Evolutionary conservation across 2,329 filamentous ascomycete species (phyloP).

Genomic region (Trichoderma pleuroti): DNA sequence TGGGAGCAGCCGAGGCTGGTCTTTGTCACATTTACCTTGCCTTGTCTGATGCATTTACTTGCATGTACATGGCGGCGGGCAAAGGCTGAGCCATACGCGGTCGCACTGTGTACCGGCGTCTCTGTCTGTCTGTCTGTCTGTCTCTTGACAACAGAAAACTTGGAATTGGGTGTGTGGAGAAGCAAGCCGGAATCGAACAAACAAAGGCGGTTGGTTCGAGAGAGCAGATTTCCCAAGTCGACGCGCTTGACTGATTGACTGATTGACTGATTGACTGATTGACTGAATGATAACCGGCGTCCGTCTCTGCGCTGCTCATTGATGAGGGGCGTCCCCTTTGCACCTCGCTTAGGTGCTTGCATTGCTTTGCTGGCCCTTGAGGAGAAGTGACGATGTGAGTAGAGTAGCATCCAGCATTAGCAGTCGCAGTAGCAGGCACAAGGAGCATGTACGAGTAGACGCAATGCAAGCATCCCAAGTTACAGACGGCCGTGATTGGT

Average conservation of each 20-base stretch:
- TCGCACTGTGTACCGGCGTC: not conserved
- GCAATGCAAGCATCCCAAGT: not conserved
- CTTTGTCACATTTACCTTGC: not conserved
- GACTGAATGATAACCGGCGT: not conserved
- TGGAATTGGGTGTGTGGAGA: not conserved
- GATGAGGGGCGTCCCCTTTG: too few relatives aligned
- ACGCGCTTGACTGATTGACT: too few relatives aligned
- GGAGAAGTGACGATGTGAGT: not conserved
- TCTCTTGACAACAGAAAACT: not conserved
- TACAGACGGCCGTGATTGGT: not conserved
- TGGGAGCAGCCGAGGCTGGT: not conserved
- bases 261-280: too few relatives aligned
- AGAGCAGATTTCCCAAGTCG: not conserved
- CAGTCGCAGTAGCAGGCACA: not conserved
- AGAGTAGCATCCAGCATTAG: not conserved
- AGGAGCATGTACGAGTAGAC: too few relatives aligned
- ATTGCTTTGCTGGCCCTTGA: slow-evolving; percentile 4
- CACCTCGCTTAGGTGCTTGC: slow-evolving; percentile 4
- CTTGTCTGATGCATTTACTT: not conserved
- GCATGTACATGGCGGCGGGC: not conserved
- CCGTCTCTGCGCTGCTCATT: not conserved
- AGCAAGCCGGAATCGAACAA: not conserved
- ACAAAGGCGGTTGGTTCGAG: not conserved
- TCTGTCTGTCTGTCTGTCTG: not conserved
- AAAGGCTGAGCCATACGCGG: not conserved